Evolutionary conservation across 2,329 filamentous ascomycete genomes (phyloP).

Genomic region (Tolypocladium cylindrosporum): DNA sequence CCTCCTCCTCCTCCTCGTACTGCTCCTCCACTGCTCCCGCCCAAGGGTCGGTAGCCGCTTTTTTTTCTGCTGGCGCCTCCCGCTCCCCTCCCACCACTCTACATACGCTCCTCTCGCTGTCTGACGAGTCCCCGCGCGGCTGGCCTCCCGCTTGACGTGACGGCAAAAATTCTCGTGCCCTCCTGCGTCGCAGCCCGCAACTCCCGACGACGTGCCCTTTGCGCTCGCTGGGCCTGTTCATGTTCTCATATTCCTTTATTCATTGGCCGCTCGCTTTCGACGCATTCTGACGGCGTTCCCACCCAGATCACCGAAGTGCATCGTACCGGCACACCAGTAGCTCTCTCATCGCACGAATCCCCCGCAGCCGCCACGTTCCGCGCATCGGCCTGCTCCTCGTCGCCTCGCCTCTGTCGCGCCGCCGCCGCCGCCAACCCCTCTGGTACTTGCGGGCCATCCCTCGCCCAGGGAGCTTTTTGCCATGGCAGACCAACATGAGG

Average conservation of each 20-base stretch:
- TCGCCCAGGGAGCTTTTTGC: conserved; percentile 24
- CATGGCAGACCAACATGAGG: conserved; percentile 67
- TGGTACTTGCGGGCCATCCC: conserved; percentile 28
- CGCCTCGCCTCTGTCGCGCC: conserved; percentile 13
- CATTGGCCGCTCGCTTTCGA: background rate
- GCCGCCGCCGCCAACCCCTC: conserved; percentile 11
- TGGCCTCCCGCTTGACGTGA: background rate
- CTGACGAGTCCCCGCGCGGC: background rate
- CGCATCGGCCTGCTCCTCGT: conserved; percentile 17
- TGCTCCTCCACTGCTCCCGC: conserved; percentile 1
- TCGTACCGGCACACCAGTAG: conserved; percentile 16
- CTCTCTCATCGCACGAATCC: conserved; percentile 13
- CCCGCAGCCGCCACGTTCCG: conserved; percentile 17
- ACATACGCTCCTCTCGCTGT: background rate
- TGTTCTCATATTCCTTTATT: background rate
- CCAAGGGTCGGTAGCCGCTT: conserved; percentile 4
- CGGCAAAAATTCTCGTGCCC: background rate
- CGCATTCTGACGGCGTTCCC: background rate
- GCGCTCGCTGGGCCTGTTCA: background rate
- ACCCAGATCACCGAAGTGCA: conserved; percentile 21
- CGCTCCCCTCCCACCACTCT: conserved; percentile 2
- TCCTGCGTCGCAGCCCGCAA: background rate
- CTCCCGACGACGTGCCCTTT: background rate
- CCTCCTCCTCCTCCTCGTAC: conserved; percentile 8
- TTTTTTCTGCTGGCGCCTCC: conserved; percentile 3